Percentiles rank a stretch among this genome's conserved stretches.
phyloP scores from a whole-genome alignment of 2,329 filamentous ascomycete species.

The Cladorrhinum sp. region DNA sequence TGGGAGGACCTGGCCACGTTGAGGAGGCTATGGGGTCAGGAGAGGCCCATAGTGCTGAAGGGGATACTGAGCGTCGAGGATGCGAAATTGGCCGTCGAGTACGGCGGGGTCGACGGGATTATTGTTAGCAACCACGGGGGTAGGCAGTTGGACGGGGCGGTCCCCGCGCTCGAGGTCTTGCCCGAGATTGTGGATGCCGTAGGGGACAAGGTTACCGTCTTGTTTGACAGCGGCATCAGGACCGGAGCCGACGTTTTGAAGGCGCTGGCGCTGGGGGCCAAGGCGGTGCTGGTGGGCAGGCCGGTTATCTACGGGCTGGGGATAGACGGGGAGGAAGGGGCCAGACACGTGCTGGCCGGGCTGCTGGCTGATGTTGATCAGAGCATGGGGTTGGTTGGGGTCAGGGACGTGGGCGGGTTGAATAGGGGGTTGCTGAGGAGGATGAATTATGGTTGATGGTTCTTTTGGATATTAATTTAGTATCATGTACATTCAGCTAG shows the following conservation, averaged over 20 bases:
- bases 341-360: constrained; percentile 48
- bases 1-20: constrained; percentile 63
- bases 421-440: constrained; percentile 34
- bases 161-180: constrained; percentile 54
- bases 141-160: constrained; percentile 55
- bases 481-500: too few species aligned
- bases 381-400: constrained; percentile 53
- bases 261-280: constrained; percentile 52
- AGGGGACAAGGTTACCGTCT: constrained; percentile 55
- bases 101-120: constrained; percentile 49
- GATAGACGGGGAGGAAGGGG: constrained; percentile 53
- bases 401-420: constrained; percentile 40
- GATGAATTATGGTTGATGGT: constrained; percentile 14
- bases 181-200: constrained; percentile 61
- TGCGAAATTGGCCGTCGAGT: constrained; percentile 41
- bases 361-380: constrained; percentile 53
- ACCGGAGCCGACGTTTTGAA: constrained; percentile 58
- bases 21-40: constrained; percentile 50
- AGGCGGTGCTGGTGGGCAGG: constrained; percentile 55
- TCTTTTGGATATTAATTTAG: too few species aligned
- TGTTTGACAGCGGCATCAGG: constrained; percentile 59
- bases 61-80: constrained; percentile 53
- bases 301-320: constrained; percentile 58
- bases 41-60: constrained; percentile 61
- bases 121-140: constrained; percentile 58